phyloP scores from a whole-genome alignment of 371 early-diverging fungal genomes.

The Rhizomucor miehei region DNA sequence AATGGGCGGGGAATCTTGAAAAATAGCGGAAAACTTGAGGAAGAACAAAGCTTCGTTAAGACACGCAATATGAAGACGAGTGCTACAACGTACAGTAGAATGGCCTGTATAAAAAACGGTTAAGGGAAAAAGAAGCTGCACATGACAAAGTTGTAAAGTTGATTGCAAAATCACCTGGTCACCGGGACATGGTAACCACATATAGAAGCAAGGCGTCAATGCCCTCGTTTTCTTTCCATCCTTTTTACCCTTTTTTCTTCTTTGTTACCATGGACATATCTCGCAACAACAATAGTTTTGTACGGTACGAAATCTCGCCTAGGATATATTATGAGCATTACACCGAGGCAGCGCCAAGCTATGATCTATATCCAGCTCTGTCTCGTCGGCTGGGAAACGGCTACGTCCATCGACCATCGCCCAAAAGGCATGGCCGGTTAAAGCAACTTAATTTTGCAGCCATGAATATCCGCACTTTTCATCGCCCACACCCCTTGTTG shows the following conservation, averaged over 20 bases:
- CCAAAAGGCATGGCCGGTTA: constrained; percentile 3
- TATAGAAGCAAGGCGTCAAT: not conserved
- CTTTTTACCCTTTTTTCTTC: constrained; percentile 6
- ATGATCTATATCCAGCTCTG: constrained; percentile 41
- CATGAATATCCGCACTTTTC: constrained; percentile 12
- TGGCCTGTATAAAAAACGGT: too few relatives aligned
- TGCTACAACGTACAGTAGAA: too few relatives aligned
- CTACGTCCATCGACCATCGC: constrained; percentile 21
- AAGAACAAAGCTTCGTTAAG: too few relatives aligned
- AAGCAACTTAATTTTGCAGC: constrained; percentile 26
- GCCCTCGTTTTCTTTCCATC: constrained; percentile 4
- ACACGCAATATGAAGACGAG: too few relatives aligned
- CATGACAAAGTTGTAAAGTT: constrained; percentile 1
- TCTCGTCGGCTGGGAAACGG: constrained; percentile 38
- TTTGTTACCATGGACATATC: constrained; percentile 14
- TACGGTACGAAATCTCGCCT: constrained; percentile 37
- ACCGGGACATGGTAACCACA: constrained; percentile 3
- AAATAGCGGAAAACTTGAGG: too few relatives aligned
- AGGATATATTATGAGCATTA: constrained; percentile 37
- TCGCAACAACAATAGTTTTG: constrained; percentile 6
- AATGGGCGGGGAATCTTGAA: too few relatives aligned
- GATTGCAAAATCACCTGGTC: constrained; percentile 16
- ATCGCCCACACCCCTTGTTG: constrained; percentile 10
- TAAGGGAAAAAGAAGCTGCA: not conserved
- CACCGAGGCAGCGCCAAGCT: constrained; percentile 25